Evolutionary conservation across 2,329 filamentous ascomycete species (phyloP), one percentile per base, ranked within the genome.

Genomic region (Proliferodiscus dingleyae): DNA sequence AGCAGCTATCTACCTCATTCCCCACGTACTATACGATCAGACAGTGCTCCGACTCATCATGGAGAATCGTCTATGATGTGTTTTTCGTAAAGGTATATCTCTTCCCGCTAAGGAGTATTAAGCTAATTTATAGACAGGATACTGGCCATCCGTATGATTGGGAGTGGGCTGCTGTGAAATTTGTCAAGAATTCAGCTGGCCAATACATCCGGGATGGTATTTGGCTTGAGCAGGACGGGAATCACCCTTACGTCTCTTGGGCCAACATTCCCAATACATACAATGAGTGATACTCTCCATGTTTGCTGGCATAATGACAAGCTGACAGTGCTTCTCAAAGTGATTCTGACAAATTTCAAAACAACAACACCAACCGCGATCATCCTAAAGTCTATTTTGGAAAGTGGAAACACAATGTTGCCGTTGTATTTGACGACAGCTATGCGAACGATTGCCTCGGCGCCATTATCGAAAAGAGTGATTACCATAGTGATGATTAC

Each of bases 121-220:
- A 39, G 23, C 43, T 45, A 13, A 47, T 24, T 8, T 16, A 16
- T 1, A 41, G 16, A 16, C 34, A 54, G 52, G 52, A 54, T 43
- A 52, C 52, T 24, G 52, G 51, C n/a, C 52, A 54, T 45, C 49
- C 49, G 21, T 50, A 52, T 34, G 52, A 54, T 19, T 54, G 52
- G 52, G 52, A 54, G 41, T 54, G 49, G 49, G 52, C 46, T 13
- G 47, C 45, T 11, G 46, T 54, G 15, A 52, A 52, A 18, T 50
- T 54, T 19, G 24, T 50, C 8, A 40, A 30, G 18, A 52, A 54
- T 40, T 19, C 36, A 2, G 30, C 50, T 15, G 49, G 46, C 5
- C 43, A 45, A 23, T 54, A 52, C 32, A 26, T 54, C 8, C 47
- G 52, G 11, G 52, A 52, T 19, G 49, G 52, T 1, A 45, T 54